Evolutionary conservation across 306 rosid genomes (phyloP).

Genomic region (Quillaja saponaria): DNA sequence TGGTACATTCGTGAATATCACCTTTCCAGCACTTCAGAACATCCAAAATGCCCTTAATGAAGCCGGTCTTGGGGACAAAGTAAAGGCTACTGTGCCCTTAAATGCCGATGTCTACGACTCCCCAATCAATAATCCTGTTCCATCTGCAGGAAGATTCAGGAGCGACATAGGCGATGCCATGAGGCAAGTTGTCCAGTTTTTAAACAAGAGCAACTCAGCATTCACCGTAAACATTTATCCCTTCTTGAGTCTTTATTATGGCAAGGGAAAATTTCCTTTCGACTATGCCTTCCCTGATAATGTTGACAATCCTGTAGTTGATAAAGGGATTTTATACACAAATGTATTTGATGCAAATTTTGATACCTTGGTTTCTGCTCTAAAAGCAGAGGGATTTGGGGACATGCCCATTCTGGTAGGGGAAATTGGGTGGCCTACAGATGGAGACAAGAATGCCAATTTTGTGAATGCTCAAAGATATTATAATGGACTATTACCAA

Average conservation of each 20-base stretch:
- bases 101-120: slow-evolving; percentile 91
- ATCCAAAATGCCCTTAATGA: slow-evolving; percentile 91
- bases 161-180: slow-evolving; percentile 64
- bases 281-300: slow-evolving; percentile 94
- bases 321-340: slow-evolving; percentile 66
- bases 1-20: slow-evolving; percentile 75
- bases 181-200: slow-evolving; percentile 76
- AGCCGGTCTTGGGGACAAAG: slow-evolving; percentile 65
- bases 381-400: slow-evolving; percentile 64
- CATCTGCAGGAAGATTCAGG: slow-evolving; percentile 88
- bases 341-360: slow-evolving; percentile 94
- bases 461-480: slow-evolving; percentile 68
- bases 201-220: slow-evolving; percentile 71
- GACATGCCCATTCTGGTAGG: slow-evolving; percentile 79
- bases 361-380: slow-evolving; percentile 83
- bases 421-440: slow-evolving; percentile 99
- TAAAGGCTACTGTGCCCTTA: slow-evolving; percentile 94
- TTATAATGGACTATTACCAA: slow-evolving; percentile 74
- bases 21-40: slow-evolving; percentile 90
- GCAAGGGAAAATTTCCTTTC: slow-evolving; percentile 76
- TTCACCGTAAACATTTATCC: slow-evolving; percentile 94
- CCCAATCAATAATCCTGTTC: slow-evolving; percentile 55
- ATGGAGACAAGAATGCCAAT: slow-evolving; percentile 92
- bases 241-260: slow-evolving; percentile 87
- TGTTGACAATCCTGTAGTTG: slow-evolving; percentile 56